Percentiles rank a stretch among this genome's conserved stretches.
These are phyloP conservation scores for Lodderomyces oxycetoniae DNA, from an alignment of 1,139 yeast genomes.

Conservation along the genomic window DNA sequence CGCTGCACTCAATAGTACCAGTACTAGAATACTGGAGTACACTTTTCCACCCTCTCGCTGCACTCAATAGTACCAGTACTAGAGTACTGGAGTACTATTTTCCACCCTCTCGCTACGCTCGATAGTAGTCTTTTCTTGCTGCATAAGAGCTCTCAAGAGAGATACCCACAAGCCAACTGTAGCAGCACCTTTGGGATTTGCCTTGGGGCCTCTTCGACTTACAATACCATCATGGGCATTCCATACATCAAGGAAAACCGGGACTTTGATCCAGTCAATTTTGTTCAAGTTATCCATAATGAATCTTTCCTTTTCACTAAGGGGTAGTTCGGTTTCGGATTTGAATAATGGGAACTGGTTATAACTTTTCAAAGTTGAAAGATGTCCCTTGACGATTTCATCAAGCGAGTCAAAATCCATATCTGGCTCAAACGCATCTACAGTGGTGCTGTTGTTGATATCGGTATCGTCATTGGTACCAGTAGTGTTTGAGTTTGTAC, in stretches of 20 bases:
- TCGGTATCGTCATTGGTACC: not conserved
- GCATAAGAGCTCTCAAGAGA: conserved; percentile 34
- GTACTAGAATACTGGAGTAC: not conserved
- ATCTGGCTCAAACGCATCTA: too few species aligned
- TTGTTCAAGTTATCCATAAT: conserved; percentile 50
- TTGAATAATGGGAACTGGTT: conserved; percentile 28
- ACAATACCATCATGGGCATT: conserved; percentile 74
- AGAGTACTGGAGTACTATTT: not conserved
- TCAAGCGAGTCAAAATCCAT: conserved; percentile 28
- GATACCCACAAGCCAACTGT: conserved; percentile 51
- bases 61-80: not conserved
- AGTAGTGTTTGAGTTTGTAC: not conserved
- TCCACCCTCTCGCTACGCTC: not conserved
- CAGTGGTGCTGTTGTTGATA: too few species aligned
- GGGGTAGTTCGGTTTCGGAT: conserved; percentile 25
- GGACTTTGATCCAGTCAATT: conserved; percentile 62
- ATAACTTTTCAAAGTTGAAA: conserved; percentile 20
- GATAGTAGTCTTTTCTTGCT: conserved; percentile 4
- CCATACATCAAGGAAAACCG: conserved; percentile 59
- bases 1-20: not conserved
- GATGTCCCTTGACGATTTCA: conserved; percentile 17
- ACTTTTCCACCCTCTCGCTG: not conserved
- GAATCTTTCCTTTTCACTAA: conserved; percentile 36
- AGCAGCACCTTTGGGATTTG: conserved; percentile 53
- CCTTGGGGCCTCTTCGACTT: conserved; percentile 57